These are phyloP conservation scores for Yamadazyma sp. DNA, from an alignment of 805 yeast genomes.

Conservation along the genomic window DNA sequence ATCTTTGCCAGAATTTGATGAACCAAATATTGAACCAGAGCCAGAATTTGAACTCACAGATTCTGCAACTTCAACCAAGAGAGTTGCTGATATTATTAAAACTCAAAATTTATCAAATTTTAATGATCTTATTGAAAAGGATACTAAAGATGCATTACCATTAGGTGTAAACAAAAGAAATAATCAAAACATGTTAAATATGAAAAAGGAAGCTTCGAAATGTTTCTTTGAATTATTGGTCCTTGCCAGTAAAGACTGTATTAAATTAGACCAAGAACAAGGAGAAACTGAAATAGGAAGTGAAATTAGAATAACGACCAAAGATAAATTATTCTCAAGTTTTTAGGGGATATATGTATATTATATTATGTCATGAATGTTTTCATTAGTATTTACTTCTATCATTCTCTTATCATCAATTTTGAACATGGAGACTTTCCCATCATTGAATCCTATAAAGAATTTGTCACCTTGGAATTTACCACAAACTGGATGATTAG, in stretches of 20 bases:
- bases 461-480: slow-evolving; percentile 15
- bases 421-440: slow-evolving; percentile 13
- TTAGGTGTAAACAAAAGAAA: slow-evolving; percentile 48
- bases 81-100: slow-evolving; percentile 50
- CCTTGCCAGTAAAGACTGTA: slow-evolving; percentile 72
- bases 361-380: slow-evolving; percentile 13
- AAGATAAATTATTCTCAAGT: slow-evolving; percentile 31
- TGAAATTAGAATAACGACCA: slow-evolving; percentile 51
- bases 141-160: slow-evolving; percentile 35
- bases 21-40: slow-evolving; percentile 10
- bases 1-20: slow-evolving; percentile 21
- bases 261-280: slow-evolving; percentile 54
- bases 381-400: slow-evolving; percentile 6
- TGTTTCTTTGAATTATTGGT: slow-evolving; percentile 82
- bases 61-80: slow-evolving; percentile 38
- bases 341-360: slow-evolving; percentile 15
- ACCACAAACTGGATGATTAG: slow-evolving; percentile 7
- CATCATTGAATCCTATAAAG: slow-evolving; percentile 21
- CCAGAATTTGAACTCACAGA: slow-evolving; percentile 5
- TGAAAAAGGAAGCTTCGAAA: slow-evolving; percentile 60
- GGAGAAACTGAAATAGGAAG: slow-evolving; percentile 46
- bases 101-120: slow-evolving; percentile 18
- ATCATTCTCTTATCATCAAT: slow-evolving; percentile 9
- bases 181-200: slow-evolving; percentile 26
- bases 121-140: slow-evolving; percentile 10